A percentile compares a stretch with the other conserved stretches of the same genome.
Conservation (phyloP, 73 alveolate genomes). For the Paramecium primaurelia region DNA sequence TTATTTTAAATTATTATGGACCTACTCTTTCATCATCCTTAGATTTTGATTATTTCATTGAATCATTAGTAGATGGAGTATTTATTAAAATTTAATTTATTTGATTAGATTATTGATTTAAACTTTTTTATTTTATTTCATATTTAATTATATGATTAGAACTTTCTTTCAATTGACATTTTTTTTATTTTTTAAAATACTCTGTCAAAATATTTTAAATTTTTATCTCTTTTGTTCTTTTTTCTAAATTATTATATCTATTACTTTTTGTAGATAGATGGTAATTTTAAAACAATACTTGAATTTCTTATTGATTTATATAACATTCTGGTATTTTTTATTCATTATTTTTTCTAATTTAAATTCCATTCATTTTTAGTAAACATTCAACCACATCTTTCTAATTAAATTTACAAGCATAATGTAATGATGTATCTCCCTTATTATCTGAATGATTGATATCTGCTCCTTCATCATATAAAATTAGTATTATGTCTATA, state of each 20-base stretch:
- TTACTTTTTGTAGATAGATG: not conserved
- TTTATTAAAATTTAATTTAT: not conserved
- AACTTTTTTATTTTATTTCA: not conserved
- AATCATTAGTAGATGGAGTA: not conserved
- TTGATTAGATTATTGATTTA: not conserved
- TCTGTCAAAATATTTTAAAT: not conserved
- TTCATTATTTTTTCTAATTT: not conserved
- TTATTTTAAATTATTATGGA: slow-evolving; percentile 8
- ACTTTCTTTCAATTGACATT: not conserved
- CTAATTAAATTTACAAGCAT: not conserved
- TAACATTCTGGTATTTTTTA: not conserved
- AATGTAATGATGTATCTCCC: not conserved
- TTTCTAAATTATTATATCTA: not conserved
- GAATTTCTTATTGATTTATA: not conserved
- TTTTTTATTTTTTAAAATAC: not conserved
- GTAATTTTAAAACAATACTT: not conserved
- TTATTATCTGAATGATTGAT: not conserved
- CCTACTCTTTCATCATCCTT: slow-evolving; percentile 40
- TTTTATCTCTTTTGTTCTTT: not conserved
- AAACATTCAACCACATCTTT: not conserved
- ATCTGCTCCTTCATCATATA: not conserved
- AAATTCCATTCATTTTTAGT: not conserved
- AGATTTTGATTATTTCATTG: not conserved
- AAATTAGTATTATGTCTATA: not conserved
- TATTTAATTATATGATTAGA: not conserved